Evolutionary conservation across 495 filamentous ascomycete genomes (phyloP), one percentile per base, ranked within the genome.

Genomic region (Trichoderma gamsii): DNA sequence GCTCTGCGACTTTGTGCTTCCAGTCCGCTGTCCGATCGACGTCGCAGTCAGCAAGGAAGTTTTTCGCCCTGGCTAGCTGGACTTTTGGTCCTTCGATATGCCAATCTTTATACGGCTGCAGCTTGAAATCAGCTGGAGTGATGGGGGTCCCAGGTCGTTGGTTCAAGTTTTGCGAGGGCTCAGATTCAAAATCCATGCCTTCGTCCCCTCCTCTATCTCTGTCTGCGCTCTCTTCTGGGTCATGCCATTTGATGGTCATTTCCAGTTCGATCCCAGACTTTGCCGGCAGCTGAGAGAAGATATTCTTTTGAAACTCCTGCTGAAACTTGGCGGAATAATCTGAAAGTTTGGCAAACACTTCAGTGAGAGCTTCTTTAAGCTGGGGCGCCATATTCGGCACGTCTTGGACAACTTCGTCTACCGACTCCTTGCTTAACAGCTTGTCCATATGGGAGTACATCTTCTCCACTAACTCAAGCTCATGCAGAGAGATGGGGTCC

Each of bases 11-110:
- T 59, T 70, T 71, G 13, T 12, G 1, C 64, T 70, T 59, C 75
- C 75, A 79, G 38, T 68, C 13, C 13, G 70, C 32, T 43, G 68
- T 72, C 18, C 76, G 76, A 68, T 76, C 72, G 63, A 74, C 65
- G 43, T 78, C 72, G 38, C 76, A 71, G 21, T 78, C 74, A 68
- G 69, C 65, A 16, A 79, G 72, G 49, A 78, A 78, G 64, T 72
- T 75, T 59, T 70, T 44, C 25, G 73, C 63, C 23, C 67, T 72
- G 44, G 72, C 21, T 25, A 79, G 71, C 11, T 71, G 71, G 13
- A 68, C 32, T 18, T 65, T 51, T 8, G 67, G 67, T n/a, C 32
- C 66, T 13, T 67, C 46, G 51, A 67, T 44, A 13, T 27, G 23
- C 51, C 52, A 67, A 15, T 51, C 66, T 12, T 63, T 61, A 52